Percentiles rank a stretch among this genome's conserved stretches.
Conservation (phyloP, 148 eudicot species). For the Gaultheria prostrata region DNA sequence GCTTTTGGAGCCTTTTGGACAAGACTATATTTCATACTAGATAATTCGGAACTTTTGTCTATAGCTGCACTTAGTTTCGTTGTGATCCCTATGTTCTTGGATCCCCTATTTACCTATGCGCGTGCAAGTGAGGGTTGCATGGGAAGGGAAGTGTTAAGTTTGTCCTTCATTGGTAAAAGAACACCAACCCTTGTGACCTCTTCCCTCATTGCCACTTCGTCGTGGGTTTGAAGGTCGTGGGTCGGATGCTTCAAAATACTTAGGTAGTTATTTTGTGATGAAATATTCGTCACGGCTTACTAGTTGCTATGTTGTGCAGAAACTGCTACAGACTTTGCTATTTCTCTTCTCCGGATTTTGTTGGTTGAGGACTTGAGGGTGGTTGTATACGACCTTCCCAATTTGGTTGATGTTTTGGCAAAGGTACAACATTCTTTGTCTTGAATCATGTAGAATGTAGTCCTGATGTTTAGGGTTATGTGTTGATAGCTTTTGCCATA, state of each 20-base stretch:
- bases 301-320: slow-evolving; percentile 43
- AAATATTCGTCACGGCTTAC: slow-evolving; percentile 1
- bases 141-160: no score
- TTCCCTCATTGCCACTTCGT: slow-evolving; percentile 50
- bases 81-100: no score
- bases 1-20: no score
- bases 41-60: no score
- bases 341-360: slow-evolving; percentile 65
- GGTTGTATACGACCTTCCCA: slow-evolving; percentile 66
- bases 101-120: no score
- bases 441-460: background rate
- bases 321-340: slow-evolving; percentile 81
- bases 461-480: slow-evolving; percentile 8
- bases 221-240: slow-evolving; percentile 25
- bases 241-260: slow-evolving; percentile 60
- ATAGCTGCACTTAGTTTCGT: no score
- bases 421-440: slow-evolving; percentile 43
- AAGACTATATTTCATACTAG: no score
- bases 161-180: slow-evolving; percentile 22
- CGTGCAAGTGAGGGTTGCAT: no score
- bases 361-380: slow-evolving; percentile 61
- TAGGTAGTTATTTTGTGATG: slow-evolving; percentile 17
- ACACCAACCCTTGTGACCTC: no score
- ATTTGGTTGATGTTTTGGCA: slow-evolving; percentile 26
- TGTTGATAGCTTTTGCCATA: background rate